These are phyloP conservation scores for Glycine tomentella DNA, from an alignment of 306 rosid species.

Conservation along the genomic window DNA sequence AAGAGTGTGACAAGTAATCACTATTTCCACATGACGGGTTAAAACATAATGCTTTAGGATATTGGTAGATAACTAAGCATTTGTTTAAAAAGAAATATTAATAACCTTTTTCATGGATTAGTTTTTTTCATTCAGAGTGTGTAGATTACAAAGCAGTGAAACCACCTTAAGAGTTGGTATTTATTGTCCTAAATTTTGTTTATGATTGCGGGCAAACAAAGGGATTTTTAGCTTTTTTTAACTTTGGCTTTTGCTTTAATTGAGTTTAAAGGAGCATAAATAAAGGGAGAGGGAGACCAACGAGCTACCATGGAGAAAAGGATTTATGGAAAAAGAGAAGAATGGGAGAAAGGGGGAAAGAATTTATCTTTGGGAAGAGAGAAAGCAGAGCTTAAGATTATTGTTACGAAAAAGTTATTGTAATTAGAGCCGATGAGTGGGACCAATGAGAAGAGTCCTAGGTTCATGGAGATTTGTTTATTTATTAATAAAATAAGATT, in stretches of 20 bases:
- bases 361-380: slow-evolving; percentile 46
- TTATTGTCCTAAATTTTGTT: background rate
- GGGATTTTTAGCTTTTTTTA: background rate
- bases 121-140: no score
- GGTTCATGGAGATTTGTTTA: background rate
- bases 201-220: slow-evolving; percentile 9
- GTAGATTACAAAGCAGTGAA: no score
- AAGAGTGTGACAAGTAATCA: no score
- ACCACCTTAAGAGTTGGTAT: background rate
- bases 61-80: no score
- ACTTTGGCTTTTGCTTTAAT: slow-evolving; percentile 23
- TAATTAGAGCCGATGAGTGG: slow-evolving; percentile 49
- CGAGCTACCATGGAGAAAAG: slow-evolving; percentile 20
- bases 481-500: background rate
- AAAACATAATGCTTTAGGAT: no score
- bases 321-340: background rate
- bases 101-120: no score
- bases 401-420: slow-evolving; percentile 40
- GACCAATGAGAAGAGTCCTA: background rate
- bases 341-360: background rate
- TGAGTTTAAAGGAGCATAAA: slow-evolving; percentile 17
- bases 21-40: no score
- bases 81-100: no score
- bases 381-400: slow-evolving; percentile 33
- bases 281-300: background rate